Conservation (phyloP, 2,329 filamentous ascomycete genomes). For the Hymenoscyphus repandus region DNA sequence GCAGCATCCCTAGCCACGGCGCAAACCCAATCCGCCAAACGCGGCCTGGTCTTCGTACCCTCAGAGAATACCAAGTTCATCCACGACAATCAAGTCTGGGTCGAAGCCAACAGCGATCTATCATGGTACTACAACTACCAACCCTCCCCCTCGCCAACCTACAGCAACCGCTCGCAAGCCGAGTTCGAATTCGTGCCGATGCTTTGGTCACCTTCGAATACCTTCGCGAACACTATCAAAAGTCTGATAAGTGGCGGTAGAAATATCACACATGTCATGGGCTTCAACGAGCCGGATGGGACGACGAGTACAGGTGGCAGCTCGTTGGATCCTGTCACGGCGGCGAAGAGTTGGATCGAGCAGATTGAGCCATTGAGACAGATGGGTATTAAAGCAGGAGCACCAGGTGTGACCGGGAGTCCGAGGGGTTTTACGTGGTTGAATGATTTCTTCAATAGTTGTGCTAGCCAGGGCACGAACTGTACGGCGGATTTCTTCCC, state of each 20-base stretch:
- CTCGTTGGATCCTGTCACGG: slow-evolving; percentile 51
- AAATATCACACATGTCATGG: slow-evolving; percentile 62
- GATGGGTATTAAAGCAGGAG: slow-evolving; percentile 58
- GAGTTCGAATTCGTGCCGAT: slow-evolving; percentile 73
- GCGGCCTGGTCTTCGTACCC: slow-evolving; percentile 66
- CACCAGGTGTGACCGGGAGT: slow-evolving; percentile 65
- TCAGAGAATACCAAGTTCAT: slow-evolving; percentile 37
- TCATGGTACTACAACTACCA: slow-evolving; percentile 87
- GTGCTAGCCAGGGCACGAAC: slow-evolving; percentile 45
- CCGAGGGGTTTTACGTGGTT: slow-evolving; percentile 61
- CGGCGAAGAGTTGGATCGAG: slow-evolving; percentile 64
- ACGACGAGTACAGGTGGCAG: slow-evolving; percentile 52
- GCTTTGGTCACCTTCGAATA: slow-evolving; percentile 59
- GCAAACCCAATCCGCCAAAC: slow-evolving; percentile 43
- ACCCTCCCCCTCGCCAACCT: slow-evolving; percentile 48
- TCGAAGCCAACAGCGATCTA: slow-evolving; percentile 48
- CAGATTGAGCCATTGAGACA: slow-evolving; percentile 65
- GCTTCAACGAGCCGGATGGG: slow-evolving; percentile 76
- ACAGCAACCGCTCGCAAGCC: slow-evolving; percentile 42
- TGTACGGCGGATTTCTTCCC: slow-evolving; percentile 61
- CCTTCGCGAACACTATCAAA: slow-evolving; percentile 57
- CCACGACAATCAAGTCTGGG: slow-evolving; percentile 62
- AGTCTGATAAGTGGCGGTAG: slow-evolving; percentile 45
- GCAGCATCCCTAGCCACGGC: slow-evolving; percentile 8
- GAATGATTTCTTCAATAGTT: slow-evolving; percentile 58